Evolutionary conservation across 768 basidiomycete genomes (phyloP).

Genomic region (Boletus speciosus): DNA sequence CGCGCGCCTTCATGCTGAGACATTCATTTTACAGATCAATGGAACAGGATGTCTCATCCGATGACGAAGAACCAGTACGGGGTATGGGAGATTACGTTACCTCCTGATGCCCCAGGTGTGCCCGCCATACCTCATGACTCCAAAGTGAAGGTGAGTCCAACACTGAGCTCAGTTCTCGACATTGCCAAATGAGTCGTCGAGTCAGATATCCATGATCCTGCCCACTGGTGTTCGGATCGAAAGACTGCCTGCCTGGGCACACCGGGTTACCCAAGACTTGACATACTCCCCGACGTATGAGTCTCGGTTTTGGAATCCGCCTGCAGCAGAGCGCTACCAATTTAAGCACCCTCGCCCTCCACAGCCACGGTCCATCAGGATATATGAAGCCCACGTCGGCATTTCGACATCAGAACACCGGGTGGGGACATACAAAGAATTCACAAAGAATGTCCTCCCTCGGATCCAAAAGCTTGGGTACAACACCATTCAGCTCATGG

Average conservation of each 20-base stretch:
- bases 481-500: slow-evolving; percentile 98
- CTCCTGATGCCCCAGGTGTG: slow-evolving; percentile 60
- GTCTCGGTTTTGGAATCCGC: slow-evolving; percentile 98
- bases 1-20: slow-evolving; percentile 2
- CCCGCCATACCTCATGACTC: slow-evolving; percentile 92
- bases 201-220: slow-evolving; percentile 90
- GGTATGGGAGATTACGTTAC: slow-evolving; percentile 82
- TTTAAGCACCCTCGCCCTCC: slow-evolving; percentile 79
- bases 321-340: slow-evolving; percentile 60
- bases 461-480: slow-evolving; percentile 91
- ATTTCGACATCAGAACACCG: slow-evolving; percentile 86
- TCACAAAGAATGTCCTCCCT: slow-evolving; percentile 78
- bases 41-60: slow-evolving; percentile 81
- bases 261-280: slow-evolving; percentile 92
- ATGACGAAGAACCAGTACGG: slow-evolving; percentile 86
- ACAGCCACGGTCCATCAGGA: slow-evolving; percentile 63
- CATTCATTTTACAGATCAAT: slow-evolving; percentile 55
- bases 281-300: slow-evolving; percentile 88
- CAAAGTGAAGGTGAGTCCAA: slow-evolving; percentile 75
- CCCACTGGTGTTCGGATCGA: slow-evolving; percentile 80
- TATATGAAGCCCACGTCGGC: slow-evolving; percentile 98
- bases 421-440: slow-evolving; percentile 96
- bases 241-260: slow-evolving; percentile 91
- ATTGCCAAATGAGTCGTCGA: not conserved
- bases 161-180: not conserved